Evolutionary conservation across 148 eudicot genomes (phyloP).

Genomic region (Polygonum aviculare): DNA sequence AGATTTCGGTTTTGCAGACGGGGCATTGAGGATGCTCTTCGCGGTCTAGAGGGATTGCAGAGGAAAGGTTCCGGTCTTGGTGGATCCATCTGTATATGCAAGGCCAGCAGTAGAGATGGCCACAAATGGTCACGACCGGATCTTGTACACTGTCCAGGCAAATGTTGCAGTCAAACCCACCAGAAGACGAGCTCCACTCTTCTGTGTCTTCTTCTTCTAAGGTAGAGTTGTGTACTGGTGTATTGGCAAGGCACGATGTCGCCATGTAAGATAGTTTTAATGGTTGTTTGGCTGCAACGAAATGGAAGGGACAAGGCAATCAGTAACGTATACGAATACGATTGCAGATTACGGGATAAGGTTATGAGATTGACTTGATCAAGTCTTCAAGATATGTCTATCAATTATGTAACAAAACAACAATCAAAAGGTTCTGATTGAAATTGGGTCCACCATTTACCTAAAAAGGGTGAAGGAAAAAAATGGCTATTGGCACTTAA

Average conservation of each 20-base stretch:
- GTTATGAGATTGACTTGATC: constrained; percentile 5
- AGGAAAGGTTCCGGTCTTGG: constrained; percentile 24
- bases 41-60: constrained; percentile 18
- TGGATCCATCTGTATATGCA: constrained; percentile 89
- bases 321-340: not conserved
- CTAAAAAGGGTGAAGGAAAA: not conserved
- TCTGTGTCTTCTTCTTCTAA: constrained; percentile 13
- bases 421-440: not conserved
- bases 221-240: constrained; percentile 11
- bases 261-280: not conserved
- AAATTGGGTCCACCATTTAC: not conserved
- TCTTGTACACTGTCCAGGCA: constrained; percentile 70
- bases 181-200: constrained; percentile 26
- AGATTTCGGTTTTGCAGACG: constrained; percentile 64
- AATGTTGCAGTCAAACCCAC: constrained; percentile 82
- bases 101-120: constrained; percentile 96
- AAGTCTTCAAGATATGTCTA: not conserved
- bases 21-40: constrained; percentile 55
- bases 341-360: not conserved
- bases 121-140: constrained; percentile 80
- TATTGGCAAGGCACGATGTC: constrained; percentile 31
- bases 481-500: not conserved
- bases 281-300: constrained; percentile 2
- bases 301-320: not conserved
- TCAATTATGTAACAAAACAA: not conserved